Base-by-base conservation (phyloP, 306 rosid species). In the Coriaria nepalensis region DNA sequence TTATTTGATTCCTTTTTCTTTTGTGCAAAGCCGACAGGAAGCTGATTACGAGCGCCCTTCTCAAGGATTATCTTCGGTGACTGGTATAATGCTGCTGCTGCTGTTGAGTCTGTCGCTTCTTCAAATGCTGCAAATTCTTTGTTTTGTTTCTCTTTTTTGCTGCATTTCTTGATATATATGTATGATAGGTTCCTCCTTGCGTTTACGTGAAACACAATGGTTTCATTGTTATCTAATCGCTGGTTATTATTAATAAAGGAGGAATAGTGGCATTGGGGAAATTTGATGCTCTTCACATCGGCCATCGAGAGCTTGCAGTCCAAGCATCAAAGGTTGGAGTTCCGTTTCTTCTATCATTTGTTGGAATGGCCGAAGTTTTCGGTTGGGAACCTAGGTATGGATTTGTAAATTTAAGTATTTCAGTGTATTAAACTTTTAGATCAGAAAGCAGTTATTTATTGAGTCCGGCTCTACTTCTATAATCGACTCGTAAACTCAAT, bases 251-350 rank as follows among this genome's bases (percentile, higher is more conserved):
- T 51, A n/a, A n/a, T 38, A 33, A 64, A 90, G 98, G 95, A 42
- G 98, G 98, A 68, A 51, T 90, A 56, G 98, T 81, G 40, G 87
- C 98, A 13, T 58, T 90, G 71, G 98, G 98, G 55, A 90, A 90
- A 78, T 90, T 81, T 65, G 98, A 90, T 65, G 95, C 95, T 55
- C 77, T 85, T 60, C 98, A 90, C 47, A 60, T 81, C 47, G 98
- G 98, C 37, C 98, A 90, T 61, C 80, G 98, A 32, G 98, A 85
- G 62, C 98, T 85, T 55, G 98, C 84, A 35, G 75, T 77, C 75
- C 87, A 90, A 79, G 98, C 98, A 45, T 86, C 98, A 29, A 85
- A 68, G 70, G 78, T 78, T 39, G 98, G 98, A 53, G 73, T 74
- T 57, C 95, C 98, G 40, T 90, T 90, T 67, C 92, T 90, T 40